Evolutionary conservation across 75 land plant species (phyloP).

Genomic region (Adiantum capillusveneris): DNA sequence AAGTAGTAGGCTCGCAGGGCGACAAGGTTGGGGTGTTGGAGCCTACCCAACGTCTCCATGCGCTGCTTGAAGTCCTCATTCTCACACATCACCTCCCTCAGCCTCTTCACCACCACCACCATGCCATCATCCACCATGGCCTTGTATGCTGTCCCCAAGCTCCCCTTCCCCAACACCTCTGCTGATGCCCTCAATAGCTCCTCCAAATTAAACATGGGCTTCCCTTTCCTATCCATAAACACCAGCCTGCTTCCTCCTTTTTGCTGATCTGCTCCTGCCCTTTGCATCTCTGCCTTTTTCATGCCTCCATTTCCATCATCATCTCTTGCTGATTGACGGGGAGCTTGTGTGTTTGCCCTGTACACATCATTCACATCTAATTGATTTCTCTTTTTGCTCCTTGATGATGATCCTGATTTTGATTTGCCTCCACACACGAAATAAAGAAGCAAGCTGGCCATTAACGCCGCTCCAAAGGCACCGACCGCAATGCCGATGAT

Average conservation of each 20-base stretch:
- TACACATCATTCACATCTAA: no score
- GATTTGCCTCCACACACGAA: neutral
- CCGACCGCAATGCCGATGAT: no score
- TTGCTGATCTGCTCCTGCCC: slow-evolving; percentile 26
- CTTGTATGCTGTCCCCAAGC: slow-evolving; percentile 60
- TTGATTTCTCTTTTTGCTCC: neutral
- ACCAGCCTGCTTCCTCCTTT: slow-evolving; percentile 19
- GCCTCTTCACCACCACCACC: slow-evolving; percentile 54
- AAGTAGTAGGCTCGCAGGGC: slow-evolving; percentile 51
- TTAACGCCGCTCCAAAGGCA: no score
- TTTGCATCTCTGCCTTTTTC: slow-evolving; percentile 12
- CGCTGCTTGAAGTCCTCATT: slow-evolving; percentile 42
- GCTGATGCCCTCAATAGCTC: slow-evolving; percentile 71
- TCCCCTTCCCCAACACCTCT: slow-evolving; percentile 62
- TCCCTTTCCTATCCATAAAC: slow-evolving; percentile 38
- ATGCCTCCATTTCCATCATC: no score
- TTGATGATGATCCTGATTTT: neutral
- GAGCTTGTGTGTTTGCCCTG: no score
- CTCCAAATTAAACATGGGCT: slow-evolving; percentile 48
- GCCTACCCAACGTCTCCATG: slow-evolving; percentile 53
- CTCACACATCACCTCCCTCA: slow-evolving; percentile 17
- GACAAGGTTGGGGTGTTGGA: slow-evolving; percentile 57
- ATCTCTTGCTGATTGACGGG: no score
- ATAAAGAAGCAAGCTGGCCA: no score
- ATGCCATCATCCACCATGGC: slow-evolving; percentile 43